A percentile compares a stretch with the other conserved stretches of the same genome.
These are phyloP conservation scores for Medicago lupulina DNA, from an alignment of 306 rosid species.

Conservation along the genomic window DNA sequence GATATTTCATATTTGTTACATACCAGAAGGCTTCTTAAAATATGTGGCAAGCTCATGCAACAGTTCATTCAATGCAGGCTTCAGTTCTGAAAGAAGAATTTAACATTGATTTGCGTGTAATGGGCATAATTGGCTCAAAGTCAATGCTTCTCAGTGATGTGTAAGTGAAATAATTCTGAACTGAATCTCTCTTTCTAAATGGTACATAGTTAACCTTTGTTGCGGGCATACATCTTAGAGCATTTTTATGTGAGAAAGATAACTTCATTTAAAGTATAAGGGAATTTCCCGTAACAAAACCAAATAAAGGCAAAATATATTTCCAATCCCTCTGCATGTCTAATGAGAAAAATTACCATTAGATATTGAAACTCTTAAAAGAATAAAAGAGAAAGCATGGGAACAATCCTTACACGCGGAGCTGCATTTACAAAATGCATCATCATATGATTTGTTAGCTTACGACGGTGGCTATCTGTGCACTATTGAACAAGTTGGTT, in stretches of 20 bases:
- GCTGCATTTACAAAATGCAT: slow-evolving; percentile 21
- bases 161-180: slow-evolving; percentile 62
- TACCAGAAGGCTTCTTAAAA: slow-evolving; percentile 26
- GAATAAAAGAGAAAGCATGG: background rate
- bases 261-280: slow-evolving; percentile 17
- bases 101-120: slow-evolving; percentile 91
- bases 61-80: slow-evolving; percentile 57
- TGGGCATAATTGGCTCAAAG: slow-evolving; percentile 86
- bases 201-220: background rate
- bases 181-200: slow-evolving; percentile 27
- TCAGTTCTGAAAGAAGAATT: slow-evolving; percentile 89
- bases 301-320: slow-evolving; percentile 4
- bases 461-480: slow-evolving; percentile 10
- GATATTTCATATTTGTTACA: slow-evolving; percentile 17
- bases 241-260: background rate
- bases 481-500: slow-evolving; percentile 17
- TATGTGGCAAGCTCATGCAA: slow-evolving; percentile 24
- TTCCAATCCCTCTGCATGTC: slow-evolving; percentile 21
- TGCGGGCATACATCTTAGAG: background rate
- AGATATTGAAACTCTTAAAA: background rate
- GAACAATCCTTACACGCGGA: slow-evolving; percentile 4
- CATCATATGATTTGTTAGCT: slow-evolving; percentile 30
- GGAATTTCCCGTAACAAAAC: slow-evolving; percentile 27
- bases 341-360: background rate
- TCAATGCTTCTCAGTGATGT: slow-evolving; percentile 81